These are phyloP conservation scores for Exsudoporus frostii DNA, from an alignment of 768 basidiomycete species.

Conservation along the genomic window DNA sequence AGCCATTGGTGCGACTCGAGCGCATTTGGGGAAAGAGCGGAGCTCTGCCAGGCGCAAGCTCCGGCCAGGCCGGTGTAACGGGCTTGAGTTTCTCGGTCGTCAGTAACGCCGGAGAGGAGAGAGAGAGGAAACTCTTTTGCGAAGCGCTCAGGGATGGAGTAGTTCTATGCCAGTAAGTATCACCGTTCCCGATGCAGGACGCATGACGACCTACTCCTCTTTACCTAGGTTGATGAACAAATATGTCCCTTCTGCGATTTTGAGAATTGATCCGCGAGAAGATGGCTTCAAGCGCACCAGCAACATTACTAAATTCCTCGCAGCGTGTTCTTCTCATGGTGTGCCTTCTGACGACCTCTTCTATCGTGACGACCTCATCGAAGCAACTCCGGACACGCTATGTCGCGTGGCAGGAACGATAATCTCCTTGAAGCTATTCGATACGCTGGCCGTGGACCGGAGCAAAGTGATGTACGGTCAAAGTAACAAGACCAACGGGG, in stretches of 20 bases:
- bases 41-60: conserved; percentile 37
- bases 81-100: conserved; percentile 35
- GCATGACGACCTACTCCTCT: conserved; percentile 2
- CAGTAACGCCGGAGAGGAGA: conserved; percentile 62
- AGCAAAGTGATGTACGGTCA: conserved; percentile 47
- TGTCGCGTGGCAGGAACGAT: conserved; percentile 75
- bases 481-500: conserved; percentile 28
- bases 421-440: conserved; percentile 59
- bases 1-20: conserved; percentile 62
- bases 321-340: conserved; percentile 67
- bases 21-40: conserved; percentile 74
- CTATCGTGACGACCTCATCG: conserved; percentile 63
- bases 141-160: conserved; percentile 82
- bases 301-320: conserved; percentile 77
- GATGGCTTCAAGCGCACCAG: conserved; percentile 62
- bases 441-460: conserved; percentile 46
- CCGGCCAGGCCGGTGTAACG: conserved; percentile 36
- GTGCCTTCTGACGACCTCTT: conserved; percentile 63
- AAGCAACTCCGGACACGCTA: conserved; percentile 56
- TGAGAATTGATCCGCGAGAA: conserved; percentile 63
- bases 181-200: conserved; percentile 5
- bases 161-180: conserved; percentile 84
- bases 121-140: conserved; percentile 67
- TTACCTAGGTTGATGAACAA: conserved; percentile 70
- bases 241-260: conserved; percentile 57